Conservation (phyloP, 331 rosid genomes). For the Pyracantha coccinea region DNA sequence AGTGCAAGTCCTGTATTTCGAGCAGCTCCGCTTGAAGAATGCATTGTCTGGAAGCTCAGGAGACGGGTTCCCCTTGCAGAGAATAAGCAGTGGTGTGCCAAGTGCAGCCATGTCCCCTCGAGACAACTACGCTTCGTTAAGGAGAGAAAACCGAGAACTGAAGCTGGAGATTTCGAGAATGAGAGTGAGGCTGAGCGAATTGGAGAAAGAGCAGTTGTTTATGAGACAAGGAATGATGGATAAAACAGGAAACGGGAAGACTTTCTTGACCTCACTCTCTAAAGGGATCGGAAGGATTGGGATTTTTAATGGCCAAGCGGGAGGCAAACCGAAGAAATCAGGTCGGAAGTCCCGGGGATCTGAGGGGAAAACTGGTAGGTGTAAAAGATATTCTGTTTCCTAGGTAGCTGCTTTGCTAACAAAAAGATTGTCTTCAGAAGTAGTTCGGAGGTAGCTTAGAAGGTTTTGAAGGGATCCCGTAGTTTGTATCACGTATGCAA, state of each 20-base stretch:
- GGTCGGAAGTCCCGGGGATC: constrained; percentile 46
- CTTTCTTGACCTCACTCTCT: constrained; percentile 69
- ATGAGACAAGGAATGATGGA: constrained; percentile 86
- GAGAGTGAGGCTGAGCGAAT: constrained; percentile 84
- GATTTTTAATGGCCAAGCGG: constrained; percentile 55
- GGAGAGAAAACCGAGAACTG: constrained; percentile 81
- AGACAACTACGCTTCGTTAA: constrained; percentile 76
- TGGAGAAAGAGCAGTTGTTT: constrained; percentile 77
- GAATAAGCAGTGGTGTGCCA: constrained; percentile 71
- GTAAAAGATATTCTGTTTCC: constrained; percentile 64
- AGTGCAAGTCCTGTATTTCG: constrained; percentile 70
- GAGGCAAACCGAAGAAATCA: constrained; percentile 51
- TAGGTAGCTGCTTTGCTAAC: constrained; percentile 12
- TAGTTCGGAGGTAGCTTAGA: background rate
- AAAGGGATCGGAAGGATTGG: constrained; percentile 77
- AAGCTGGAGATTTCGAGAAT: constrained; percentile 80
- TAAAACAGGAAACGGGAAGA: constrained; percentile 56
- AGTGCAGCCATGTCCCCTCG: constrained; percentile 91
- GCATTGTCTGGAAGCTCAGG: constrained; percentile 59
- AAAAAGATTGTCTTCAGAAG: background rate
- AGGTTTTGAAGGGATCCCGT: background rate
- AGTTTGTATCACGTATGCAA: background rate
- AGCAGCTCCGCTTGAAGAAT: constrained; percentile 76
- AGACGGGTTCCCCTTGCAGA: constrained; percentile 54
- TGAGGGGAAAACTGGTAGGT: constrained; percentile 65